Base-by-base conservation (phyloP, 257 asterid genomes). In the Hygrophila difformis region DNA sequence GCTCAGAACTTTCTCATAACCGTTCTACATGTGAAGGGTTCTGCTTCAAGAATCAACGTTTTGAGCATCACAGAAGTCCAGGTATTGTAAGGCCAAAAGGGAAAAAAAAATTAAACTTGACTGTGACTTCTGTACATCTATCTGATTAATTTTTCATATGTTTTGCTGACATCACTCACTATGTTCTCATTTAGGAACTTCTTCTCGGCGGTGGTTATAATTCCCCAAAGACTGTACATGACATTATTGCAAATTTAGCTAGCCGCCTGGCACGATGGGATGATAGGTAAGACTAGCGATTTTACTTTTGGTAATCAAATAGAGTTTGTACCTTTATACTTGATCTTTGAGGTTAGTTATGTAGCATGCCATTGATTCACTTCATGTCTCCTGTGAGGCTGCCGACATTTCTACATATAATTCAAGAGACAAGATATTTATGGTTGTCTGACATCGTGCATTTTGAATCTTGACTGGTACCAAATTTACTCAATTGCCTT, bases 201-300 rank as follows among this genome's bases (percentile, higher is more conserved):
- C 96, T 89, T 49, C 69, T 75, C 43, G 94, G 74, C 38, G 98
- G 96, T 39, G 84, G 93, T 62, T 68, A 56, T 48, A 79, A 68
- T 70, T 60, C 94, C n/a, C 98, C 98, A 20, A 71, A 77, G 66
- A 75, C 93, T 34, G 68, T 62, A 33, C 96, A 85, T 65, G 94
- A 79, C 52, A 67, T 89, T 14, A 65, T 79, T 39, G 96, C 94
- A 57, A 53, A 63, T 60, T 66, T 89, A 68, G 86, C 96, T 64
- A 31, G 69, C 61, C 96, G 94, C 56, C 73, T 85, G 46, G 96
- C 98, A 34, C 87, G 96, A 26, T 89, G 98, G 98, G 98, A 89
- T 76, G 96, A 89, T 70, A 82, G 98, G 97, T 89, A 60, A 64
- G 65, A 54, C 20, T 40, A 53, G 43, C 44, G 28, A 33, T 56